phyloP scores from a whole-genome alignment of 441 rosid genomes.

The Gossypium lobatum region DNA sequence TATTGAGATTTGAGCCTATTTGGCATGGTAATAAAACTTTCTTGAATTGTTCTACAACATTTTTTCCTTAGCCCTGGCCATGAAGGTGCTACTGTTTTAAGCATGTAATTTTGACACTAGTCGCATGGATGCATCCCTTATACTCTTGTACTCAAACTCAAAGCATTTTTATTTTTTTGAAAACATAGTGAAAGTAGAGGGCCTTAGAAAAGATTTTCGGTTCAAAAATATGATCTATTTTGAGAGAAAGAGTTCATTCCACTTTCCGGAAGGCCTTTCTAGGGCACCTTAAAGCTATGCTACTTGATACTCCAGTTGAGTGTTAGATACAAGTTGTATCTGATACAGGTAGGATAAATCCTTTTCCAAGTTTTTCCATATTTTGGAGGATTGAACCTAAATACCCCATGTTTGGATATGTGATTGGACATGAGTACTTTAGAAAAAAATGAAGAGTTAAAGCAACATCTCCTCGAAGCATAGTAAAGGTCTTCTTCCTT shows the following conservation, averaged over 20 bases:
- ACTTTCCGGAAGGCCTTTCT: background rate
- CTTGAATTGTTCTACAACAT: background rate
- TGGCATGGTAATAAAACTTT: background rate
- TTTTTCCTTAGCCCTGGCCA: background rate
- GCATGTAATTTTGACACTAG: background rate
- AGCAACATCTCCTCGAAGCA: slow-evolving; percentile 31
- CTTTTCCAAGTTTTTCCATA: background rate
- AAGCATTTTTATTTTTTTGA: background rate
- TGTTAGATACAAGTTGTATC: background rate
- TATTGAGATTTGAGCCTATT: background rate
- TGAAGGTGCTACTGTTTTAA: background rate
- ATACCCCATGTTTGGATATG: background rate
- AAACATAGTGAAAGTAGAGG: background rate
- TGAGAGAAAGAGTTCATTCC: too few relatives aligned
- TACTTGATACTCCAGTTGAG: background rate
- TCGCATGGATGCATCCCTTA: background rate
- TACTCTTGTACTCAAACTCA: background rate
- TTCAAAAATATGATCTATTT: background rate
- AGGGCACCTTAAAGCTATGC: background rate
- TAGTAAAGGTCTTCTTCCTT: background rate
- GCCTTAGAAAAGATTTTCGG: background rate
- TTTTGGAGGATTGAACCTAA: background rate
- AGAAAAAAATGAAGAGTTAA: slow-evolving; percentile 12
- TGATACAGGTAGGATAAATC: background rate
- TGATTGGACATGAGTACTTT: background rate